Percentiles rank a stretch among this genome's conserved stretches.
These are phyloP conservation scores for Xylaria sp. DNA, from an alignment of 2,329 filamentous ascomycete species.

Conservation along the genomic window DNA sequence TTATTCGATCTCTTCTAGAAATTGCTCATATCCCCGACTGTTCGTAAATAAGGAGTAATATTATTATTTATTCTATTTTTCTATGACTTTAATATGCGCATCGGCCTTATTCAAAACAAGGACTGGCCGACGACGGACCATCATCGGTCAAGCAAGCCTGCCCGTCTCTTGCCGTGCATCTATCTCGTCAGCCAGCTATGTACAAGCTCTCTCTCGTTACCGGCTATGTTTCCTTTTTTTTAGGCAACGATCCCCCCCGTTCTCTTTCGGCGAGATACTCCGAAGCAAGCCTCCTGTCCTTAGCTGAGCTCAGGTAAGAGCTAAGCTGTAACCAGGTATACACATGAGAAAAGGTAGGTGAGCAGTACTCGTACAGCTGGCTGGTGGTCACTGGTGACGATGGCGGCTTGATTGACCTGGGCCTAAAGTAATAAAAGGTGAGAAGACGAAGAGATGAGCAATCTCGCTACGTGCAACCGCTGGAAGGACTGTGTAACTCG, in stretches of 20 bases:
- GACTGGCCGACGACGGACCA: not conserved
- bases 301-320: not conserved
- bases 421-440: conserved; percentile 10
- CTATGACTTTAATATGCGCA: not conserved
- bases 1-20: no score
- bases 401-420: conserved; percentile 19
- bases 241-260: not conserved
- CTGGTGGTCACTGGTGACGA: not conserved
- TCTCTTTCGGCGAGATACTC: no score
- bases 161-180: no score
- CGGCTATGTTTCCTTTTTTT: not conserved
- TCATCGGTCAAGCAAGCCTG: not conserved
- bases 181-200: no score
- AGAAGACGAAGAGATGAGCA: conserved; percentile 24
- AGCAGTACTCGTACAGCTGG: not conserved
- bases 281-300: no score
- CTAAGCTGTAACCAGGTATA: not conserved
- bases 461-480: conserved; percentile 28
- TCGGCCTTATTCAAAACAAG: not conserved
- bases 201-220: not conserved
- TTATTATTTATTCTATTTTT: not conserved
- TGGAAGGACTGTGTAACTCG: conserved; percentile 21
- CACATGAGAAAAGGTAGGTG: not conserved
- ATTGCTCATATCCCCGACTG: not conserved
- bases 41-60: not conserved